Evolutionary conservation across 805 yeast species (phyloP).

Genomic region (Komagataella pseudopastoris): DNA sequence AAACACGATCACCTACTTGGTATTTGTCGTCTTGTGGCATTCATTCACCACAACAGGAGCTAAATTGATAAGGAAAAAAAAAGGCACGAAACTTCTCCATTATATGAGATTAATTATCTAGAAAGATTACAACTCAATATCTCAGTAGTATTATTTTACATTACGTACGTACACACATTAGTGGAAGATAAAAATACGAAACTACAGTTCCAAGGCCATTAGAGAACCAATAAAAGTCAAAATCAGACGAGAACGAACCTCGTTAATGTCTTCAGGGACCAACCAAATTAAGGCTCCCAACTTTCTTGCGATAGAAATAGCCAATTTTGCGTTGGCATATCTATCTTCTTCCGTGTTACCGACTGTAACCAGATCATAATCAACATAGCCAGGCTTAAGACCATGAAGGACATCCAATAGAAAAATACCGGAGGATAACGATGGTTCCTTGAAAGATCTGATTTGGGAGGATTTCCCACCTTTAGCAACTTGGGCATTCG

Average conservation of each 20-base stretch:
- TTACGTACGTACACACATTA: neutral
- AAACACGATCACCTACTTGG: conserved; percentile 8
- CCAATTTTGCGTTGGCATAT: conserved; percentile 91
- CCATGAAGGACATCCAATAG: conserved; percentile 86
- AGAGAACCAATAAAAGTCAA: conserved; percentile 91
- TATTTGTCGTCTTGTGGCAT: neutral
- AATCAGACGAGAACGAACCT: conserved; percentile 87
- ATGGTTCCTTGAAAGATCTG: conserved; percentile 77
- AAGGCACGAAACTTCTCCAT: neutral
- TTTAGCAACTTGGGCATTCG: conserved; percentile 69
- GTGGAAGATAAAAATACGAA: neutral
- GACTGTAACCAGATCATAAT: conserved; percentile 77
- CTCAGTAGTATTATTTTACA: neutral
- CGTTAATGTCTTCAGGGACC: conserved; percentile 98
- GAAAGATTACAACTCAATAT: neutral
- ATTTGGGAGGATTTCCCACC: conserved; percentile 69
- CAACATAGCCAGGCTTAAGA: conserved; percentile 94
- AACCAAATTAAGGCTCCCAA: conserved; percentile 96
- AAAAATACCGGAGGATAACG: conserved; percentile 67
- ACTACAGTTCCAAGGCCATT: conserved; percentile 44
- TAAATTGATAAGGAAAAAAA: neutral
- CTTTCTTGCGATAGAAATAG: conserved; percentile 96
- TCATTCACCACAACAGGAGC: neutral
- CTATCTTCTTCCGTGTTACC: conserved; percentile 75
- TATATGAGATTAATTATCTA: too few species aligned